These are phyloP conservation scores for Colletotrichum viniferum DNA, from an alignment of 2,329 filamentous ascomycete species.

Conservation along the genomic window DNA sequence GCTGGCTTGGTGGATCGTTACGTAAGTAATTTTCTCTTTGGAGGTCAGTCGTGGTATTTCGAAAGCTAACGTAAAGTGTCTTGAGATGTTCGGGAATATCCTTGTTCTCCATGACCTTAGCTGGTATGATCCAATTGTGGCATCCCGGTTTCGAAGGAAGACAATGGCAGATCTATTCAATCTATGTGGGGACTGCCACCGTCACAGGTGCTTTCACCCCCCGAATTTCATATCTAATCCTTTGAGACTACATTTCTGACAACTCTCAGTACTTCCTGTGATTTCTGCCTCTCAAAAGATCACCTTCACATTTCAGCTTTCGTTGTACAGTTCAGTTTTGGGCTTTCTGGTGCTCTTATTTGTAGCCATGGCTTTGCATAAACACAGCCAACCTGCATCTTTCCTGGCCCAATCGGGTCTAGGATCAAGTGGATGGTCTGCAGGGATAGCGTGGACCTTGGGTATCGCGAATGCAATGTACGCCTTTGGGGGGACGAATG, in stretches of 20 bases:
- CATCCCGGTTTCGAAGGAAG: background rate
- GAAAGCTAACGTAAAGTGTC: background rate
- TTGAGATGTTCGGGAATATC: background rate
- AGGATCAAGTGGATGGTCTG: constrained; percentile 21
- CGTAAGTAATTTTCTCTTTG: too few relatives aligned
- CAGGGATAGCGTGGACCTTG: constrained; percentile 22
- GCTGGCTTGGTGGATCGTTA: too few relatives aligned
- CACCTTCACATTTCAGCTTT: background rate
- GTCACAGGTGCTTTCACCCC: background rate
- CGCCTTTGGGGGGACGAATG: constrained; percentile 21
- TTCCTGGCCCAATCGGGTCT: background rate
- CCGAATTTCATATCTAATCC: background rate
- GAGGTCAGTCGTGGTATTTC: background rate
- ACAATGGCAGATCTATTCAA: background rate
- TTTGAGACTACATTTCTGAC: background rate
- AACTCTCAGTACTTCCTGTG: background rate
- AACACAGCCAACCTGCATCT: background rate
- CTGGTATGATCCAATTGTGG: background rate
- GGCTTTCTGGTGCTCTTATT: background rate
- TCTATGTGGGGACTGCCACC: background rate
- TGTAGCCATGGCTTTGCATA: background rate
- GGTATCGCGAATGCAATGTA: constrained; percentile 24
- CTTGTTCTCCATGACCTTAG: background rate
- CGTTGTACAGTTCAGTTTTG: background rate
- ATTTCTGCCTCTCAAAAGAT: background rate